A percentile compares a stretch with the other conserved stretches of the same genome.
phyloP scores from a whole-genome alignment of 2,329 filamentous ascomycete genomes.

The Fusarium proliferatum region DNA sequence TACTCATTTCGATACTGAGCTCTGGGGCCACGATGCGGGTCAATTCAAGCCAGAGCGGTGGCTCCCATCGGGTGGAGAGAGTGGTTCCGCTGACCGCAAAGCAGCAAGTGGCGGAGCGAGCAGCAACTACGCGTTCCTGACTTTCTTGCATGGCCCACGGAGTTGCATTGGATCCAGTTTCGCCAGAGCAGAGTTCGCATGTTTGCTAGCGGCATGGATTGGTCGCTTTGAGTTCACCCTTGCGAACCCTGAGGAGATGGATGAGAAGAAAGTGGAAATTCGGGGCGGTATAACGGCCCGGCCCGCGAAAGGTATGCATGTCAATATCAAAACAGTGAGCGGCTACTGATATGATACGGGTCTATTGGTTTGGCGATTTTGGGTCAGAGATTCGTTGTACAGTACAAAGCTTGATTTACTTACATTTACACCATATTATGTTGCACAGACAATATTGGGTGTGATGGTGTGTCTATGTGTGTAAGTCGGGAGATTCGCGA shows the following conservation, averaged over 20 bases:
- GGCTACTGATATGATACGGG: constrained; percentile 60
- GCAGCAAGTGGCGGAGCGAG: constrained; percentile 75
- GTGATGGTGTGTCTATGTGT: background rate
- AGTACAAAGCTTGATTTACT: background rate
- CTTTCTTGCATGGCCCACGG: constrained; percentile 86
- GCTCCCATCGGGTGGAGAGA: constrained; percentile 62
- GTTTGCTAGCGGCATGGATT: constrained; percentile 79
- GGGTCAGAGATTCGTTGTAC: background rate
- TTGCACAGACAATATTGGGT: background rate
- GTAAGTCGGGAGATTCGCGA: background rate
- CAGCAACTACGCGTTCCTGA: constrained; percentile 82
- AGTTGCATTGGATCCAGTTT: constrained; percentile 88
- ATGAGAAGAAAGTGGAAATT: constrained; percentile 74
- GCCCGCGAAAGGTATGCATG: constrained; percentile 77
- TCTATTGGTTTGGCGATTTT: background rate
- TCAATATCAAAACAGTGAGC: constrained; percentile 73
- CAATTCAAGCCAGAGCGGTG: constrained; percentile 85
- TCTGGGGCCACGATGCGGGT: constrained; percentile 82
- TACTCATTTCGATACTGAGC: constrained; percentile 72
- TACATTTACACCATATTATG: background rate
- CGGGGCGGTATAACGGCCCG: constrained; percentile 77
- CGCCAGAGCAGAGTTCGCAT: constrained; percentile 86
- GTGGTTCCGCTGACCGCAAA: constrained; percentile 49
- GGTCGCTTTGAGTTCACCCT: constrained; percentile 77
- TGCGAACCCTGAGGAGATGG: constrained; percentile 68